Evolutionary conservation across 2,329 filamentous ascomycete genomes (phyloP).

Genomic region (Cladophialophora chaetospira): DNA sequence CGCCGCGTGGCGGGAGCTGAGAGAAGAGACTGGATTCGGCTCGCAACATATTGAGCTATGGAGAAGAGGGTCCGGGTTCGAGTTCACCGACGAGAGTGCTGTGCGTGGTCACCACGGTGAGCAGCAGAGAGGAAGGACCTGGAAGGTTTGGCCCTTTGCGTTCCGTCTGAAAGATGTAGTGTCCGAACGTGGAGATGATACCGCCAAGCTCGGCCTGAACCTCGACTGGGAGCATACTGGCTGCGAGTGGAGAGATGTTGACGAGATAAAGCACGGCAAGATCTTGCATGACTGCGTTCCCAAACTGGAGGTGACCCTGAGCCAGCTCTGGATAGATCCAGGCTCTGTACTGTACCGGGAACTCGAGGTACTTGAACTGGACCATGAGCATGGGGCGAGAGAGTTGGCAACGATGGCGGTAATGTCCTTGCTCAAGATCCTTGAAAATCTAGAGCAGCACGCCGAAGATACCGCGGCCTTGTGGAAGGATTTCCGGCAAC

Average conservation of each 20-base stretch:
- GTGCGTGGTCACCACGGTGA: slow-evolving; percentile 32
- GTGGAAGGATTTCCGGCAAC: slow-evolving; percentile 52
- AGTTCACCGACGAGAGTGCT: slow-evolving; percentile 56
- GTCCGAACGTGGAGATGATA: slow-evolving; percentile 36
- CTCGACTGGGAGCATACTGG: slow-evolving; percentile 65
- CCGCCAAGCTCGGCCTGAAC: slow-evolving; percentile 51
- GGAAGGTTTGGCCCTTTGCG: slow-evolving; percentile 65
- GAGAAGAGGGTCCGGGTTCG: slow-evolving; percentile 61
- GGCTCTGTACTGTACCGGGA: slow-evolving; percentile 42
- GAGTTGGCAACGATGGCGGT: slow-evolving; percentile 60
- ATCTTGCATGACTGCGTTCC: slow-evolving; percentile 58
- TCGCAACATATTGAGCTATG: slow-evolving; percentile 52
- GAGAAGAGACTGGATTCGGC: slow-evolving; percentile 63
- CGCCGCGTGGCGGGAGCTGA: slow-evolving; percentile 64
- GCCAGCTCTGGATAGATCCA: slow-evolving; percentile 61
- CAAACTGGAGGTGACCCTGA: slow-evolving; percentile 58
- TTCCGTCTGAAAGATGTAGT: slow-evolving; percentile 38
- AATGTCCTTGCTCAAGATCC: slow-evolving; percentile 51
- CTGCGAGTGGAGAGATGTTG: slow-evolving; percentile 60
- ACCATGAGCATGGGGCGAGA: slow-evolving; percentile 62
- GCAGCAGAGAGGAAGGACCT: slow-evolving; percentile 37
- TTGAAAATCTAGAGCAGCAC: slow-evolving; percentile 33
- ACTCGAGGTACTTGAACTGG: slow-evolving; percentile 53
- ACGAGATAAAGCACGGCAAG: slow-evolving; percentile 41
- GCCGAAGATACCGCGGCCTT: slow-evolving; percentile 56